Conservation (phyloP, 805 yeast species). For the Cyberlindnera euphorbiae region DNA sequence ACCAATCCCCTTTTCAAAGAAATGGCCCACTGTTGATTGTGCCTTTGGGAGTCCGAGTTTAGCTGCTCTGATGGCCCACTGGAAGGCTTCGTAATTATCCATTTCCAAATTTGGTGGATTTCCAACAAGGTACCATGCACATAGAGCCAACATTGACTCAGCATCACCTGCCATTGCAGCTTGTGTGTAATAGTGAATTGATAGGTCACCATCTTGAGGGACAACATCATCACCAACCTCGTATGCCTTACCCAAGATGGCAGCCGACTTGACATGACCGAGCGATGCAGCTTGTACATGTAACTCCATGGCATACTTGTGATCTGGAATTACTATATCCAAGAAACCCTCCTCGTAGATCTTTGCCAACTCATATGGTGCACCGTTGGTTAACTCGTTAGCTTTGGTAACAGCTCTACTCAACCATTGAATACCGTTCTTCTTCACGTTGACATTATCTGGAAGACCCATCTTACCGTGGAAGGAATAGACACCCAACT, state of each 20-base stretch:
- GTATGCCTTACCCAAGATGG: conserved; percentile 75
- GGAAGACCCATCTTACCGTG: conserved; percentile 80
- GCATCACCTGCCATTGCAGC: conserved; percentile 89
- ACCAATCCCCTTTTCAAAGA: conserved; percentile 85
- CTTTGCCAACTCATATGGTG: conserved; percentile 87
- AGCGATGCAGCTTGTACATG: conserved; percentile 85
- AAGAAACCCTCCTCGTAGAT: conserved; percentile 79
- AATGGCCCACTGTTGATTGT: conserved; percentile 78
- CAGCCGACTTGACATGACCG: conserved; percentile 78
- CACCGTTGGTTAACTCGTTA: conserved; percentile 81
- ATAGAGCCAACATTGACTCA: conserved; percentile 84
- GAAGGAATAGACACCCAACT: conserved; percentile 82
- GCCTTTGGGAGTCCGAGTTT: conserved; percentile 70
- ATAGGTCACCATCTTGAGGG: conserved; percentile 73
- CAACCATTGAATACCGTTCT: conserved; percentile 89
- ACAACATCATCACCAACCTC: conserved; percentile 66
- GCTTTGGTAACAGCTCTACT: conserved; percentile 83
- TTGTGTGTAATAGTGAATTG: conserved; percentile 88
- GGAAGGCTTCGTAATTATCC: conserved; percentile 83
- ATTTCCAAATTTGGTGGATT: conserved; percentile 75
- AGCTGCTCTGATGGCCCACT: conserved; percentile 92
- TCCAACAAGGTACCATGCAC: conserved; percentile 96
- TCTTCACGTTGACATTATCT: conserved; percentile 62
- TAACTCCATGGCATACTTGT: conserved; percentile 77
- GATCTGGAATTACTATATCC: conserved; percentile 83